Base-by-base conservation (phyloP, 1,284 basidiomycete genomes). In the Ceratobasidium sp. region DNA sequence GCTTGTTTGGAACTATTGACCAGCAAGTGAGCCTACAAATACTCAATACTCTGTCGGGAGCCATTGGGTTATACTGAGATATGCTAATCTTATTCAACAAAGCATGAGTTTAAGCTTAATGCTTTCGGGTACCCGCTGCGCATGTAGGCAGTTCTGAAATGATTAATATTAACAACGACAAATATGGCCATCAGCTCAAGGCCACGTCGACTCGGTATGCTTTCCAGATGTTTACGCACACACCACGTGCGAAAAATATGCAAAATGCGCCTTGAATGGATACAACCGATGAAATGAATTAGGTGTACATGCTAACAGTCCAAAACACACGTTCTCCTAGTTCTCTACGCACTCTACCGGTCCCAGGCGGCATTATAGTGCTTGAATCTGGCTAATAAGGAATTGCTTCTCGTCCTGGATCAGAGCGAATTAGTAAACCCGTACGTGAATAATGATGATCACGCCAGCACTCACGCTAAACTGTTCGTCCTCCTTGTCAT, bases 401-500 rank as follows among this genome's bases (percentile, higher is more conserved):
- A 97, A 98, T 75, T 95, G 92, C 77, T 98, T 98, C 86, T 98
- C 95, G 79, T 98, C 95, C 88, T 89, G 76, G 32, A 25, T 7
- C 0, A 40, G 38, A 40, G 38, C 10, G 27, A 58, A 40, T 60
- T 43, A 12, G 69, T 35, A 17, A 27, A 40, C 27, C 68, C 55
- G 35, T n/a, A 70, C 12, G 42, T 25, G 20, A 20, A 52, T 71
- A 52, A 72, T 12, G 43, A 34, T 25, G 47, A 22, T 49, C 45
- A 49, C 32, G 3, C 20, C 54, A 27, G 32, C 38, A 78, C 86
- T 74, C 74, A 88, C 88, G 74, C 88, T 95, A 80, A 96, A 97
- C 81, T 97, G 95, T 76, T 97, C 94, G 77, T 97, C 92, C 78
- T 98, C 96, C 79, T 97, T 97, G 78, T 99, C 96, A 77, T 97